Evolutionary conservation across 2,329 filamentous ascomycete genomes (phyloP).

Genomic region (Ceratocystis eucalypticola): DNA sequence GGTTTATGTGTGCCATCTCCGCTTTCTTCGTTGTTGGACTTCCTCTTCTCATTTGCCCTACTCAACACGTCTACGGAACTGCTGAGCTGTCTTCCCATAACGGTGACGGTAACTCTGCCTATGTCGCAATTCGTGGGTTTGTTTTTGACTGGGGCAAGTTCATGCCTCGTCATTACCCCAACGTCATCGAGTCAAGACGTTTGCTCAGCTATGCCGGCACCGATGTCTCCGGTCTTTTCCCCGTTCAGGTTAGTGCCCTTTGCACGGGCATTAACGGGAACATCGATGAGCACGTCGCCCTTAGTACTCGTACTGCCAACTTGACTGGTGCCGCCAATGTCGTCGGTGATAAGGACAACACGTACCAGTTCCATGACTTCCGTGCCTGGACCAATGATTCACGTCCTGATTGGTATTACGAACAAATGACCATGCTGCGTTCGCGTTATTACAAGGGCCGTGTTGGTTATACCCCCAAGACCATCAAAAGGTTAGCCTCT

Average conservation of each 20-base stretch:
- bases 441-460: conserved; percentile 73
- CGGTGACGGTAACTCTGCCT: conserved; percentile 55
- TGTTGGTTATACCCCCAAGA: conserved; percentile 68
- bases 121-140: conserved; percentile 71
- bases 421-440: conserved; percentile 70
- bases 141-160: conserved; percentile 74
- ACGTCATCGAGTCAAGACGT: conserved; percentile 41
- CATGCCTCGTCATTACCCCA: conserved; percentile 65
- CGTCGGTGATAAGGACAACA: conserved; percentile 53
- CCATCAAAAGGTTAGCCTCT: conserved; percentile 54
- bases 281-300: conserved; percentile 57
- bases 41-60: conserved; percentile 78
- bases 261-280: conserved; percentile 62
- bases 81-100: conserved; percentile 61
- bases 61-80: conserved; percentile 72
- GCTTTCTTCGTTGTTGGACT: conserved; percentile 87
- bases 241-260: conserved; percentile 82
- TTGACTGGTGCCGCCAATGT: conserved; percentile 51
- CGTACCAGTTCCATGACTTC: conserved; percentile 85
- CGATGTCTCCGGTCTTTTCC: conserved; percentile 82
- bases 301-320: conserved; percentile 74
- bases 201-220: conserved; percentile 66
- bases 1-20: conserved; percentile 64
- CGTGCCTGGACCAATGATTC: conserved; percentile 68
- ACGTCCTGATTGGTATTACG: conserved; percentile 81